Conservation (phyloP, 345 rosid species). For the Syzygium aromaticum region DNA sequence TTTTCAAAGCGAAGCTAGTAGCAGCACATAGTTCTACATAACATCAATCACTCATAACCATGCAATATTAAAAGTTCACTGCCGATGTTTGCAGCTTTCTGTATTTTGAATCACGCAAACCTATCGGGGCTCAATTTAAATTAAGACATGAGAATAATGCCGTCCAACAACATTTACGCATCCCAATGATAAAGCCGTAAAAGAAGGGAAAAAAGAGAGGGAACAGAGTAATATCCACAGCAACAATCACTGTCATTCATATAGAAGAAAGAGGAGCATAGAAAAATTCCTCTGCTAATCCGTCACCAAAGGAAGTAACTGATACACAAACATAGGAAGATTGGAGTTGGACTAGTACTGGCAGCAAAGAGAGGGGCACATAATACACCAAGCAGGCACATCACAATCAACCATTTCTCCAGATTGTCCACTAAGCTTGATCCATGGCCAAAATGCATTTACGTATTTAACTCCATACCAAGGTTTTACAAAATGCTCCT, state of each 20-base stretch:
- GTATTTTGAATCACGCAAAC: no score
- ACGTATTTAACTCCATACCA: background rate
- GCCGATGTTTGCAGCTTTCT: no score
- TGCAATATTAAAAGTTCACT: no score
- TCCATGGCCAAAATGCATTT: background rate
- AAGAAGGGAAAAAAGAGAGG: background rate
- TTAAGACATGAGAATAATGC: background rate
- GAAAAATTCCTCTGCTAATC: background rate
- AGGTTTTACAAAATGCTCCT: slow-evolving; percentile 57
- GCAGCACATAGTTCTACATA: no score
- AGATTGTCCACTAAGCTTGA: background rate
- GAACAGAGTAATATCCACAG: background rate
- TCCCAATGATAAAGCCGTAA: no score
- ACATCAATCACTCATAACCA: no score
- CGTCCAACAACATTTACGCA: background rate
- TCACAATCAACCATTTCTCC: background rate
- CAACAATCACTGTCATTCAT: background rate
- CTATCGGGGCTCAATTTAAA: no score
- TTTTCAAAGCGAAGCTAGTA: background rate
- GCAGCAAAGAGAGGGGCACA: background rate
- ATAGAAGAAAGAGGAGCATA: background rate
- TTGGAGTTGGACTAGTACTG: background rate
- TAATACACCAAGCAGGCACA: background rate
- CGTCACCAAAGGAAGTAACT: background rate
- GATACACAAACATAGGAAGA: background rate